phyloP scores from a whole-genome alignment of 768 basidiomycete genomes.

The Porpolomopsis calyptriformis region DNA sequence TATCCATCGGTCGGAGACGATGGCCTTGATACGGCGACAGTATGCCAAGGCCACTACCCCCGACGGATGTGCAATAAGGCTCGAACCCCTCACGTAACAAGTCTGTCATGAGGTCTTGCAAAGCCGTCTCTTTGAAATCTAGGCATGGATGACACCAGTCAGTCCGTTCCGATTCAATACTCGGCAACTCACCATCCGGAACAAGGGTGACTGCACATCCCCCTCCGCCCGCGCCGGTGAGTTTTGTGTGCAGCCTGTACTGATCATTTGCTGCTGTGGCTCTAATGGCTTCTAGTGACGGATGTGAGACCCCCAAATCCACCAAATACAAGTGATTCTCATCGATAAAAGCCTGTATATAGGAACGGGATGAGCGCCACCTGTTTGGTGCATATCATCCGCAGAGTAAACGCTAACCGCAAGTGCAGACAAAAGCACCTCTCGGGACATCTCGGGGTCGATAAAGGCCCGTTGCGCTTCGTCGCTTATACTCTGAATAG shows the following conservation, averaged over 20 bases:
- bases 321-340: slow-evolving; percentile 86
- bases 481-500: slow-evolving; percentile 80
- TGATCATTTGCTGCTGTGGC: slow-evolving; percentile 52
- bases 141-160: slow-evolving; percentile 5
- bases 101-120: slow-evolving; percentile 47
- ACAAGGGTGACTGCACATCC: slow-evolving; percentile 96
- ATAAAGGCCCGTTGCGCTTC: slow-evolving; percentile 67
- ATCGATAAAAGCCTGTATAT: slow-evolving; percentile 57
- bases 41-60: slow-evolving; percentile 87
- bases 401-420: slow-evolving; percentile 53
- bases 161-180: too few relatives aligned
- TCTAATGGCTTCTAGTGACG: slow-evolving; percentile 72
- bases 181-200: slow-evolving; percentile 84
- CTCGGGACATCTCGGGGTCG: slow-evolving; percentile 61
- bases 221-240: slow-evolving; percentile 96
- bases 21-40: slow-evolving; percentile 49
- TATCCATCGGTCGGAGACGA: slow-evolving; percentile 12
- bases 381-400: slow-evolving; percentile 1
- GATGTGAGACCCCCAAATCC: slow-evolving; percentile 84
- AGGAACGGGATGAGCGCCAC: slow-evolving; percentile 11
- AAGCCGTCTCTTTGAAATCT: slow-evolving; percentile 60
- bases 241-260: slow-evolving; percentile 75
- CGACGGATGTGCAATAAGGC: slow-evolving; percentile 86
- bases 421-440: slow-evolving; percentile 51
- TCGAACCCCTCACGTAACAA: slow-evolving; percentile 59